Conservation (phyloP, 148 eudicot genomes). For the Silene uniflora region DNA sequence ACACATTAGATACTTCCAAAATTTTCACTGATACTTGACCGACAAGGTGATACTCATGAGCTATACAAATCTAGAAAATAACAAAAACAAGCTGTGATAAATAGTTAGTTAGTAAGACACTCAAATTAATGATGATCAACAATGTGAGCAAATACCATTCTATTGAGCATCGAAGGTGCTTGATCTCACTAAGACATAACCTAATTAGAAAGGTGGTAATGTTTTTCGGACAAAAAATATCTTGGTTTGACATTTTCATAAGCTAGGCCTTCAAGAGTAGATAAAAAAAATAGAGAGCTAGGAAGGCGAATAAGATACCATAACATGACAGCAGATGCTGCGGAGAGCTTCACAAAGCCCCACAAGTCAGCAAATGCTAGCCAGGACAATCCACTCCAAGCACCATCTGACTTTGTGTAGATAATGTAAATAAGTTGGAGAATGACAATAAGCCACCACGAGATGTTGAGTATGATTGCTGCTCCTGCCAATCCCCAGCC, state of each 20-base stretch:
- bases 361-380: constrained; percentile 67
- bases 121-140: background rate
- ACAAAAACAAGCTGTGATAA: no score
- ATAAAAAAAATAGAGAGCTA: background rate
- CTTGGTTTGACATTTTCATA: background rate
- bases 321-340: constrained; percentile 80
- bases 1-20: background rate
- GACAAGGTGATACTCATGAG: no score
- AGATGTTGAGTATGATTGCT: constrained; percentile 55
- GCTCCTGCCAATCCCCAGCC: constrained; percentile 76
- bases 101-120: no score
- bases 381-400: constrained; percentile 80
- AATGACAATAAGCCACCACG: constrained; percentile 76
- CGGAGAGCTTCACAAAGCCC: constrained; percentile 65
- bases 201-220: background rate
- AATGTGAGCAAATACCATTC: background rate
- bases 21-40: background rate
- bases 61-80: background rate
- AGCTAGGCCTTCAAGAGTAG: background rate
- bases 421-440: constrained; percentile 54
- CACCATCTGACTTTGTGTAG: constrained; percentile 63
- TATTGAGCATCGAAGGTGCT: background rate
- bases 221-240: background rate
- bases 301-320: constrained; percentile 37
- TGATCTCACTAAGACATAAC: background rate